Percentiles rank a stretch among this genome's conserved stretches.
Conservation (phyloP, 2,329 filamentous ascomycete genomes). For the Tolypocladium album region DNA sequence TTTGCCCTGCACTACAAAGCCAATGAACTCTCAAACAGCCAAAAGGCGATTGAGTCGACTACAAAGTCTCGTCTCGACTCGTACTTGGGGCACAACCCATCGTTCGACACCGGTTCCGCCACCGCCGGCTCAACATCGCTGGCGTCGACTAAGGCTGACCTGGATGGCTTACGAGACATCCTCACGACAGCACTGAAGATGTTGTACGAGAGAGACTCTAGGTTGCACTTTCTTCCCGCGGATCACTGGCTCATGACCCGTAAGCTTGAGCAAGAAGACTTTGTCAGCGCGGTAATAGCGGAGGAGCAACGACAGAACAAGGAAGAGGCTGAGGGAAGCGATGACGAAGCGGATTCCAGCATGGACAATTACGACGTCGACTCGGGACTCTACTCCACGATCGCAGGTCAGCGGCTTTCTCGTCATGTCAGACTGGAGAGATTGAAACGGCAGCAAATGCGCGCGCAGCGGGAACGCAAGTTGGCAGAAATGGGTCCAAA, state of each 20-base stretch:
- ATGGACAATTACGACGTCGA: conserved; percentile 21
- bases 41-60: conserved; percentile 9
- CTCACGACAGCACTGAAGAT: conserved; percentile 74
- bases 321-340: conserved; percentile 17
- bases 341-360: conserved; percentile 16
- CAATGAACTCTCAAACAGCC: conserved; percentile 40
- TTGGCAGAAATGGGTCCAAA: conserved; percentile 74
- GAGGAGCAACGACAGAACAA: conserved; percentile 76
- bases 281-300: conserved; percentile 73
- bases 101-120: not conserved
- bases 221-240: conserved; percentile 71
- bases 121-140: not conserved
- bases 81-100: conserved; percentile 12
- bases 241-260: conserved; percentile 90
- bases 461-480: conserved; percentile 57
- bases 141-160: conserved; percentile 38
- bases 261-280: conserved; percentile 79
- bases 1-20: conserved; percentile 84
- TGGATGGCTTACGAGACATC: conserved; percentile 69
- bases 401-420: conserved; percentile 47
- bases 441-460: conserved; percentile 52
- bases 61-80: conserved; percentile 16
- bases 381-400: conserved; percentile 17
- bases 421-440: conserved; percentile 55
- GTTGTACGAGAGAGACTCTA: conserved; percentile 87